These are phyloP conservation scores for Diplodia intermedia DNA, from an alignment of 2,329 filamentous ascomycete species.

Conservation along the genomic window DNA sequence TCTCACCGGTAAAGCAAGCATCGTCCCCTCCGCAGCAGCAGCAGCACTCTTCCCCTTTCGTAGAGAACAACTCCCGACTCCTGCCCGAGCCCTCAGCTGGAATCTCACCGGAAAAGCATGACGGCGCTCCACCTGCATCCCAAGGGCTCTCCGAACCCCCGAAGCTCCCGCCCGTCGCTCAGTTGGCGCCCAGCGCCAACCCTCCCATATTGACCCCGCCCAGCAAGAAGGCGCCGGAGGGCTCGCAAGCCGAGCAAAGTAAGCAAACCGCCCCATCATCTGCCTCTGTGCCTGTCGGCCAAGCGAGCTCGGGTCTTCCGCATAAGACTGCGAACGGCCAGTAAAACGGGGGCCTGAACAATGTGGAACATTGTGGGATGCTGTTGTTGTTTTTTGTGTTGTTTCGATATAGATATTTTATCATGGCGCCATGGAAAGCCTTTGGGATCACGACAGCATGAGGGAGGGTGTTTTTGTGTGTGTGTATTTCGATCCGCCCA, in stretches of 20 bases:
- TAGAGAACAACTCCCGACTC: conserved; percentile 39
- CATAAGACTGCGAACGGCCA: background rate
- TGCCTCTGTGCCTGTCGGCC: background rate
- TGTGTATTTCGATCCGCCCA: no score
- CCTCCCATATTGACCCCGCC: conserved; percentile 67
- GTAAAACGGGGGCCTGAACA: background rate
- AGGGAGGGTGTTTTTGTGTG: no score
- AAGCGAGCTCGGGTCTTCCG: background rate
- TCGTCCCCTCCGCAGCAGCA: conserved; percentile 47
- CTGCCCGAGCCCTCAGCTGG: conserved; percentile 50
- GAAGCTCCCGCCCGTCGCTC: conserved; percentile 64
- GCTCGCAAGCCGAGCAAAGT: conserved; percentile 22
- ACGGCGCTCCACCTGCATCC: conserved; percentile 44
- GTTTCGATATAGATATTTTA: background rate
- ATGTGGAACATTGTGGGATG: background rate
- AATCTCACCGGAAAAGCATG: conserved; percentile 57
- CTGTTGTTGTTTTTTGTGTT: background rate
- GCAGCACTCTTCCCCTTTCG: conserved; percentile 41
- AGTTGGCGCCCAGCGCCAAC: conserved; percentile 64
- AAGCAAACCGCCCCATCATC: background rate
- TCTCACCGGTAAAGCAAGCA: conserved; percentile 48
- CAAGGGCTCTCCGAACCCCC: conserved; percentile 49
- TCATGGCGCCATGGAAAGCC: no score
- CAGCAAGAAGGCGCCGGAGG: conserved; percentile 57
- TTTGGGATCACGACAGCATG: no score